phyloP scores from a whole-genome alignment of 202 grass and related monocot species.

The Zoysia matrella region DNA sequence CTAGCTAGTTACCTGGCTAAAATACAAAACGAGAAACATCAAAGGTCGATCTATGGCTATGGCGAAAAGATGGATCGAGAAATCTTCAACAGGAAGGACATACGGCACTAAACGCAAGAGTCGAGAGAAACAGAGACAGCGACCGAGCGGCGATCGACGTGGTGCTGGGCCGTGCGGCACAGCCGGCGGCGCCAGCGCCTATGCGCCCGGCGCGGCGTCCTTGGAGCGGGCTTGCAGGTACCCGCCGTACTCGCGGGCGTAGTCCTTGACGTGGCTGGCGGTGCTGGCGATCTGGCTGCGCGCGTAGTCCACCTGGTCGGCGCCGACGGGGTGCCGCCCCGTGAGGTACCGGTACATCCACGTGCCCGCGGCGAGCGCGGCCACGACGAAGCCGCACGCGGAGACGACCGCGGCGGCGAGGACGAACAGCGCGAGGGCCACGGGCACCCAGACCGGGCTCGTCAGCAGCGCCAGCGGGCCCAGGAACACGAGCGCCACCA shows the following conservation, averaged over 20 bases:
- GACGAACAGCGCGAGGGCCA: constrained; percentile 48
- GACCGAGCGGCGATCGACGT: not conserved
- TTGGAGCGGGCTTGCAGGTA: constrained; percentile 71
- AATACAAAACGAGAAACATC: too few relatives aligned
- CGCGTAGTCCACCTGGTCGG: constrained; percentile 85
- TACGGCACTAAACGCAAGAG: too few relatives aligned
- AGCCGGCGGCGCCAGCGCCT: not conserved
- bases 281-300: constrained; percentile 76
- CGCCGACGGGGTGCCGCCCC: constrained; percentile 74
- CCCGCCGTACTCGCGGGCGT: constrained; percentile 77
- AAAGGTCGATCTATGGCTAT: too few relatives aligned
- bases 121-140: not conserved
- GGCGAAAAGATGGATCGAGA: too few relatives aligned
- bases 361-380: constrained; percentile 52
- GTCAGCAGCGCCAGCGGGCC: constrained; percentile 72
- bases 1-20: too few relatives aligned
- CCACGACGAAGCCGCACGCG: constrained; percentile 56
- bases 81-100: too few relatives aligned
- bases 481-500: constrained; percentile 71
- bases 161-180: not conserved
- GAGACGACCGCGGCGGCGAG: constrained; percentile 60
- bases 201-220: constrained; percentile 93
- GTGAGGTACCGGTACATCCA: constrained; percentile 90
- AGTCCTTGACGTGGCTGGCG: constrained; percentile 83
- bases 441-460: constrained; percentile 88